Base-by-base conservation (phyloP, 441 rosid genomes). In the Erodium texanum region DNA sequence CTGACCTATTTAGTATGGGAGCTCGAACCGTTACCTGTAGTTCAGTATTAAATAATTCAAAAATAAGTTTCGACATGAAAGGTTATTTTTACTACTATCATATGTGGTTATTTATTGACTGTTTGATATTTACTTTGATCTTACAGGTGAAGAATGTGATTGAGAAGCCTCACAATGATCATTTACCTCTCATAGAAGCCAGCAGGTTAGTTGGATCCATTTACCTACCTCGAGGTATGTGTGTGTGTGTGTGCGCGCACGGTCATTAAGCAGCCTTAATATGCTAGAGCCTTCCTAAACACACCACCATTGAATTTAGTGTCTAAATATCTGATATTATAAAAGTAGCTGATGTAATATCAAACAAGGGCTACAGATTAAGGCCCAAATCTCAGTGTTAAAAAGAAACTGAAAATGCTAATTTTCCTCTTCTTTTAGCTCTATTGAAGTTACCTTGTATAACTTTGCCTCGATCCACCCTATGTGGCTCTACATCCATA, bases 91-190 rank as follows among this genome's bases (percentile, higher is more conserved):
- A 23, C 64, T 59, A 8, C 11, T 23, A 59, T 11, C 64, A 10
- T 59, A 11, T 58, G 63, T 22, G 27, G 15, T 20, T 20, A 58
- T 59, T 22, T 59, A 23, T 59, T 59, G 64, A 59, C 24, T 12
- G 14, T 59, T 59, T 59, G 29, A 10, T 59, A 59, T 23, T 23
- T 23, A 23, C 12, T 59, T 23, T 74, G 68, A 68, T 71, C 62
- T 59, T 76, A 69, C 84, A 91, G 99, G 99, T 94, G 68, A 79
- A 91, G 80, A 86, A 91, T 77, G 97, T 94, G 71, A 88, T 94
- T 36, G 99, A 94, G 82, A 94, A 89, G 85, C 99, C 97, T 54
- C 83, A 94, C 73, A 88, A 94, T 70, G 96, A 94, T 71, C 97
- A 91, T 69, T 85, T 94, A 66, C 97, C 99, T 56, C 80, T 91